A percentile compares a stretch with the other conserved stretches of the same genome.
phyloP scores from a whole-genome alignment of 257 asterid genomes.

The Rubia yunnanensis region DNA sequence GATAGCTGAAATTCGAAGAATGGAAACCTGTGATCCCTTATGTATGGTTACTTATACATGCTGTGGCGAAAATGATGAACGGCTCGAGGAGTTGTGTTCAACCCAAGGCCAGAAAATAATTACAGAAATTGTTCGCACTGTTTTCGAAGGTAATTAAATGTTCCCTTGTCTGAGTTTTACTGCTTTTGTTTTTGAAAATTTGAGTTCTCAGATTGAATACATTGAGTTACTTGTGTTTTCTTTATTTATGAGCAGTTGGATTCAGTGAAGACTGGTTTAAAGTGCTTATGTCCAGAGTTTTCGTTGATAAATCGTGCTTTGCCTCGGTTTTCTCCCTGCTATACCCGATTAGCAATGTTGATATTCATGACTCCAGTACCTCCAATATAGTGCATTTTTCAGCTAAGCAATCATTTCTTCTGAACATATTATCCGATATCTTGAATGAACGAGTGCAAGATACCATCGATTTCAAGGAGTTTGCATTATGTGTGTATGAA shows the following conservation, averaged over 20 bases:
- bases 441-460: constrained; percentile 39
- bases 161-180: not conserved
- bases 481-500: constrained; percentile 33
- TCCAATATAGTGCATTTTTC: constrained; percentile 24
- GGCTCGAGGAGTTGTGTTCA: constrained; percentile 31
- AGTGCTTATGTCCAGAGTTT: constrained; percentile 49
- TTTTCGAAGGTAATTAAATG: constrained; percentile 35
- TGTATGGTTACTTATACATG: constrained; percentile 73
- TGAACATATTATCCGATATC: constrained; percentile 47
- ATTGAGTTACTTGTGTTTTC: constrained; percentile 1
- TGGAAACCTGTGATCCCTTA: constrained; percentile 63
- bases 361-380: constrained; percentile 8
- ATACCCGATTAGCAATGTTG: constrained; percentile 15
- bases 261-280: constrained; percentile 55
- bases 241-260: constrained; percentile 51
- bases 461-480: constrained; percentile 28
- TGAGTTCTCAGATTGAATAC: not conserved
- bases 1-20: constrained; percentile 44
- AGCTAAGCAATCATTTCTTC: constrained; percentile 42
- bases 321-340: constrained; percentile 40
- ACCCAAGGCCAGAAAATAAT: constrained; percentile 39
- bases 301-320: constrained; percentile 37
- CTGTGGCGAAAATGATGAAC: constrained; percentile 29
- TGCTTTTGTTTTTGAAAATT: not conserved
- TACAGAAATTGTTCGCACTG: constrained; percentile 43